phyloP scores from a whole-genome alignment of 179 eudicot species.

The Camellia oleifera region DNA sequence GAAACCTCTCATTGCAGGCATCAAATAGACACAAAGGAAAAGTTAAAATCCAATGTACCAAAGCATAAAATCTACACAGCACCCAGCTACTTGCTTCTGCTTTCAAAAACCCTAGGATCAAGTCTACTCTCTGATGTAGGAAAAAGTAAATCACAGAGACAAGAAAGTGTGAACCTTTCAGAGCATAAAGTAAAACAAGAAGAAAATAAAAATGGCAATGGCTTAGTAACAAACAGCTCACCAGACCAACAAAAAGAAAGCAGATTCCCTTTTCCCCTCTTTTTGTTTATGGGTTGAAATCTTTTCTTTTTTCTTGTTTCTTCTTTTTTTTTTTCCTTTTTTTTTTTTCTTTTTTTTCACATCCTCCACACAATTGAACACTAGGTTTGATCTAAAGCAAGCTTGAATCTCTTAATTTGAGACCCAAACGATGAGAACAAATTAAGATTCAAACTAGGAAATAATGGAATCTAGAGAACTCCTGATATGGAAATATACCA shows the following conservation, averaged over 20 bases:
- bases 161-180: slow-evolving; percentile 75
- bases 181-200: slow-evolving; percentile 52
- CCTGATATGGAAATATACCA: slow-evolving; percentile 1
- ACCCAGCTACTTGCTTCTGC: slow-evolving; percentile 21
- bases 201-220: slow-evolving; percentile 26
- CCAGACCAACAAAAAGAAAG: slow-evolving; percentile 51
- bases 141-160: slow-evolving; percentile 38
- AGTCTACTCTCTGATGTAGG: slow-evolving; percentile 32
- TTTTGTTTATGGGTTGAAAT: slow-evolving; percentile 11
- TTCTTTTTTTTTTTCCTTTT: too few relatives aligned
- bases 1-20: slow-evolving; percentile 32
- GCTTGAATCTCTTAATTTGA: not conserved
- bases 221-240: slow-evolving; percentile 71
- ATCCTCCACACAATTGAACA: not conserved
- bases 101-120: slow-evolving; percentile 47
- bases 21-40: slow-evolving; percentile 31
- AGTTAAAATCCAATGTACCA: slow-evolving; percentile 49
- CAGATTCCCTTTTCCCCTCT: slow-evolving; percentile 51
- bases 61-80: slow-evolving; percentile 55
- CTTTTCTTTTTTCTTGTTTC: too few relatives aligned
- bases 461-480: not conserved
- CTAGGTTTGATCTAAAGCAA: not conserved
- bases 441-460: not conserved
- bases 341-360: too few relatives aligned
- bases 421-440: not conserved